Percentiles rank a stretch among this genome's conserved stretches.
Conservation (phyloP, 139 green algal species). For the Zygnema cylindricum region DNA sequence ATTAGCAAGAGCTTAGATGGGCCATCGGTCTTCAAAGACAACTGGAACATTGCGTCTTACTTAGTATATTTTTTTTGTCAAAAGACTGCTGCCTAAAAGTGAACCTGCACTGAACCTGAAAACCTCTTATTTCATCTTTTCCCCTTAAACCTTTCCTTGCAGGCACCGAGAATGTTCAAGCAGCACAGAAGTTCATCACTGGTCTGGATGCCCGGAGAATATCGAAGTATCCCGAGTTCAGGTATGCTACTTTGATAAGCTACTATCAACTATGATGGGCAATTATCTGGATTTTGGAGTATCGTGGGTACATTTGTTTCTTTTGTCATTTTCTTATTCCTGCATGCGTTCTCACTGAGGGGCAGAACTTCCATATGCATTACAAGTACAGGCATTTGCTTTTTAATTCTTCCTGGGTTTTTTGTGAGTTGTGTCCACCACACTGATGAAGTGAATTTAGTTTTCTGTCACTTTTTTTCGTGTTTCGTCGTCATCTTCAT, state of each 20-base stretch:
- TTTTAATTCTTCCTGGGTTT: not conserved
- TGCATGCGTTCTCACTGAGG: not conserved
- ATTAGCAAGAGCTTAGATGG: no score
- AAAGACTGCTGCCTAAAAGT: no score
- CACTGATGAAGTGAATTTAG: no score
- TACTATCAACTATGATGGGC: not conserved
- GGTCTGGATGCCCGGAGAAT: slow-evolving; percentile 52
- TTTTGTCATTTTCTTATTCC: not conserved
- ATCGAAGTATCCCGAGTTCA: slow-evolving; percentile 38
- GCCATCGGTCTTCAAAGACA: no score
- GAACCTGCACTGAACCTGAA: no score
- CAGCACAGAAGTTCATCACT: slow-evolving; percentile 57
- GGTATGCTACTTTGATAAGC: not conserved
- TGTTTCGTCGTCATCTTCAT: no score
- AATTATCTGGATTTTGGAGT: not conserved
- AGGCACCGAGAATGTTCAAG: slow-evolving; percentile 53
- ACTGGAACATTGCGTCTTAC: no score
- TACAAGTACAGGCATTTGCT: not conserved
- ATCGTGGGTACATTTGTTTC: not conserved
- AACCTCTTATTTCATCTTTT: no score
- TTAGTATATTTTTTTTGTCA: no score
- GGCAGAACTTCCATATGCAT: no score
- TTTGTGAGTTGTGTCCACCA: not conserved
- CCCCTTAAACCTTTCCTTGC: no score
- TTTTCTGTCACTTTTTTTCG: no score